Evolutionary conservation across 2,329 filamentous ascomycete genomes (phyloP), one percentile per base, ranked within the genome.

Genomic region (Zasmidium citrigriseum): DNA sequence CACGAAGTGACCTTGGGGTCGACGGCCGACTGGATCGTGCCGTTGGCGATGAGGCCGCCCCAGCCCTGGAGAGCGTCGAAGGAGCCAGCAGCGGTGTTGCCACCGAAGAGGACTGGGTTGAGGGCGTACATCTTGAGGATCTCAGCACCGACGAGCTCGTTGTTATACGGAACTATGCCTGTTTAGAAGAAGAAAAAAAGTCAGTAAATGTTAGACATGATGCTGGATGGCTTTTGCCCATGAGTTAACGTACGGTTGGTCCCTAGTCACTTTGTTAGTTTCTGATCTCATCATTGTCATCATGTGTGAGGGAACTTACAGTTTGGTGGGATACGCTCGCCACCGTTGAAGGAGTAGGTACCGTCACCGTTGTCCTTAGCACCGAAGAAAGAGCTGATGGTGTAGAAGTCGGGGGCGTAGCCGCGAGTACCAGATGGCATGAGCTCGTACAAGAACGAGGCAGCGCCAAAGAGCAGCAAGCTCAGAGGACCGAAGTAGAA

Each of bases 31-130:
- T 65, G 63, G 11, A 78, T 57, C 53, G 68, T 75, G n/a, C 77
- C 76, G 46, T 78, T 66, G 52, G 66, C 46, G 46, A 79, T 77
- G 46, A 57, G 7, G 47, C 51, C 55, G 44, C 58, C 53, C 34
- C 34, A 41, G 52, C 60, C 58, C 46, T 60, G 56, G 46, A 54
- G 44, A 27, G 49, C 52, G 18, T 59, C 50, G 46, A 64, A 60
- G 20, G 44, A 46, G 18, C 58, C 58, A 16, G 24, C 24, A 16
- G 54, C 58, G 18, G 58, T 58, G 38, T 63, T 63, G 14, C 60
- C 77, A 38, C 78, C 77, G 52, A 80, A 79, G 0, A 74, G 65
- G 12, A 79, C 76, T 1, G 77, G 78, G 54, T 77, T 69, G 57
- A 73, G 64, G 23, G 72, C 54, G 54, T 80, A 79, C 68, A 73